Conservation (phyloP, 179 eudicot species). For the Patellifolia procumbens region DNA sequence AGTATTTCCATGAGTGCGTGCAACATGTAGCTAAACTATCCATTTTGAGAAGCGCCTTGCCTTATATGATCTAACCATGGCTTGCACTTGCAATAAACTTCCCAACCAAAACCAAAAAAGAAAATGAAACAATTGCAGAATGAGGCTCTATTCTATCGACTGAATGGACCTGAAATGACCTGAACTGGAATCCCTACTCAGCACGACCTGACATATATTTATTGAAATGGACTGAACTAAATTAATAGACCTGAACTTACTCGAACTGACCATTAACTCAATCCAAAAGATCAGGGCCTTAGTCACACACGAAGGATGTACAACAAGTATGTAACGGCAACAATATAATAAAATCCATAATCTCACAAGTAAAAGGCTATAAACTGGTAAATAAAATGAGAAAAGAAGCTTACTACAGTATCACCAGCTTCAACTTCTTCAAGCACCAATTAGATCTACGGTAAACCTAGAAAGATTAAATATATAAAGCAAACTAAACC, state of each 20-base stretch:
- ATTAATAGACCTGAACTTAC: too few species aligned
- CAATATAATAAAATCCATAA: neutral
- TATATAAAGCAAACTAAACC: conserved; percentile 11
- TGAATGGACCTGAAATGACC: too few species aligned
- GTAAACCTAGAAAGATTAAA: conserved; percentile 28
- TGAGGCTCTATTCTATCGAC: too few species aligned
- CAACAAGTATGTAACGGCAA: too few species aligned
- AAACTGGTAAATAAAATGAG: neutral
- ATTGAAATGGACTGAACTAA: too few species aligned
- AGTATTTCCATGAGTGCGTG: neutral
- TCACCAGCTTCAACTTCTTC: conserved; percentile 28
- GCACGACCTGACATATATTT: too few species aligned
- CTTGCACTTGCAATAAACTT: neutral
- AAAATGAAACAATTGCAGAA: neutral
- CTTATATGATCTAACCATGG: neutral
- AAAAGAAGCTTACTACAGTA: conserved; percentile 28
- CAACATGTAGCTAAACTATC: neutral
- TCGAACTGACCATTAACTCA: too few species aligned
- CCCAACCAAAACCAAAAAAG: neutral
- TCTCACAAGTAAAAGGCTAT: too few species aligned
- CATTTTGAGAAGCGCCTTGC: neutral
- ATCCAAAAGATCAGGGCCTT: too few species aligned
- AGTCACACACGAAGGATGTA: too few species aligned
- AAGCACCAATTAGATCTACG: conserved; percentile 33
- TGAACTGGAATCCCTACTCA: too few species aligned